A percentile compares a stretch with the other conserved stretches of the same genome.
Evolutionary conservation across 805 yeast genomes (phyloP).

Genomic region (Starmera pachycereana): DNA sequence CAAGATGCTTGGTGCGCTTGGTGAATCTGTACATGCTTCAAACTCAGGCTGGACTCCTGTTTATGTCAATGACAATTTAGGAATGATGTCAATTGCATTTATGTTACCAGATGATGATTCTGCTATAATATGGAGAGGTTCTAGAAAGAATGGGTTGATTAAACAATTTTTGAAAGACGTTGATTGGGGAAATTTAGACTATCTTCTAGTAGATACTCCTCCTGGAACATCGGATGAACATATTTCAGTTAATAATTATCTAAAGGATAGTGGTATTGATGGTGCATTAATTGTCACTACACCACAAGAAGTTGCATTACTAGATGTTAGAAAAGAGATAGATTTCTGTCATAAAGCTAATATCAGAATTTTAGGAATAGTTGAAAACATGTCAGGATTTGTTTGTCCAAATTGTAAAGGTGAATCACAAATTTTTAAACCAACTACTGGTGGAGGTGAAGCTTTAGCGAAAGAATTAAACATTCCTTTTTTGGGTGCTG

Average conservation of each 20-base stretch:
- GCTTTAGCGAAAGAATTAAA: constrained; percentile 70
- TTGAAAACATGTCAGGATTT: constrained; percentile 97
- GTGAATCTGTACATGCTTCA: constrained; percentile 80
- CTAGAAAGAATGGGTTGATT: constrained; percentile 87
- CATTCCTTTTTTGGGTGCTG: constrained; percentile 78
- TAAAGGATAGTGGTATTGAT: constrained; percentile 85
- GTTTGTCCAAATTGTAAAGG: constrained; percentile 94
- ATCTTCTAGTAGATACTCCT: constrained; percentile 88
- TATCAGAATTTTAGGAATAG: constrained; percentile 77
- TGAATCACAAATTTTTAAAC: constrained; percentile 79
- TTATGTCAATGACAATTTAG: constrained; percentile 88
- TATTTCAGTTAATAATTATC: constrained; percentile 74
- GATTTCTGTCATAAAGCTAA: constrained; percentile 91
- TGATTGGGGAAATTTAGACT: constrained; percentile 87
- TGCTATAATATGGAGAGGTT: constrained; percentile 95
- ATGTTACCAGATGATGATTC: constrained; percentile 91
- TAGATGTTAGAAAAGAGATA: constrained; percentile 93
- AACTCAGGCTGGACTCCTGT: constrained; percentile 96
- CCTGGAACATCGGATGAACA: constrained; percentile 99
- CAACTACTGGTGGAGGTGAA: constrained; percentile 96
- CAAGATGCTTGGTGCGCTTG: constrained; percentile 83
- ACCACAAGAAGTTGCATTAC: constrained; percentile 92
- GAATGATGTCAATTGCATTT: constrained; percentile 90
- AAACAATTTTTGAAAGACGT: constrained; percentile 92
- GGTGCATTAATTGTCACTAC: constrained; percentile 95